Base-by-base conservation (phyloP, 2,329 filamentous ascomycete species). In the Pyrenophora teres region DNA sequence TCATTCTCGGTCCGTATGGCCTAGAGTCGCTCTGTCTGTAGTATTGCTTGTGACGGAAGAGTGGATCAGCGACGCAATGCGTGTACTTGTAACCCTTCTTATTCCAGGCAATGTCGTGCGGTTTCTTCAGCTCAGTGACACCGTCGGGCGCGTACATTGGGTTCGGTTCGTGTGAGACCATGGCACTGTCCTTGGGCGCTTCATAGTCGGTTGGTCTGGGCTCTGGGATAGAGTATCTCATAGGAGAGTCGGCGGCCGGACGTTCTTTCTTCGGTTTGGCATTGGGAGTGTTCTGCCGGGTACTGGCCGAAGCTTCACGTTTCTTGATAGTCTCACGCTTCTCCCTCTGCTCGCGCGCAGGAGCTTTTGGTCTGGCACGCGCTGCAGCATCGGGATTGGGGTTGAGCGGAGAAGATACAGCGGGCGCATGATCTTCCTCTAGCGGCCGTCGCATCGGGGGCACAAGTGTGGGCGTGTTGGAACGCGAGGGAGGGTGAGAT, bases 1-100 rank as follows among this genome's bases (percentile, higher is more conserved):
- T 95, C 72, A 99, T 87, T 49, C 92, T 87, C 4, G 94, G 83
- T 27, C 87, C 85, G 66, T 90, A 92, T 0, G 95, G 94, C 52
- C 86, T 86, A 5, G 90, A 85, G 69, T 97, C 94, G 37, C 91
- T 94, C 54, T 91, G 87, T 54, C 92, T 88, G 75, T 96, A 97
- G 78, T 89, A 94, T 65, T 95, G 84, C 58, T 87, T 92, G 57
- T 92, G 90, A 6, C 90, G 87, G 67, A 97, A 96, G 16, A 83
- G 81, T 1, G 92, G 91, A 62, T 97, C 92, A 61, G 92, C 91
- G 60, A 97, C 92, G 70, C 90, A 95, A 64, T 92, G 89, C 27
- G 87, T 89, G 72, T 97, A 97, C 53, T 91, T 88, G 71, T 93
- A 97, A 48, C 87, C 83, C 61, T 82, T 83, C 63, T 85, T 85